Conservation (phyloP, 2,329 filamentous ascomycete species). For the Aureobasidium zeae region DNA sequence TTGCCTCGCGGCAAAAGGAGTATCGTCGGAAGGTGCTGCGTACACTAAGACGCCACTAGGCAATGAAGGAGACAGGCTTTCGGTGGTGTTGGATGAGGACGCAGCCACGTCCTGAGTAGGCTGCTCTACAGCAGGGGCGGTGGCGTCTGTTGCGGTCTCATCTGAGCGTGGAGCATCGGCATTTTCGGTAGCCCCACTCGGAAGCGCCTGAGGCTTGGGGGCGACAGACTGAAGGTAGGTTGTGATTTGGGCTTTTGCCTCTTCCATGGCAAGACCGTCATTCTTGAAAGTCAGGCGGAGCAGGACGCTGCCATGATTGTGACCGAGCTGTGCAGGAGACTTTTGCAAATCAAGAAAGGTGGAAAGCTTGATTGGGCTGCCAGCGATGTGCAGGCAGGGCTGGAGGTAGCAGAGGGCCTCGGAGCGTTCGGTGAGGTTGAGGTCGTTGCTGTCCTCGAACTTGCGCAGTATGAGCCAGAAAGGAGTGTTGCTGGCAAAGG, state of each 20-base stretch:
- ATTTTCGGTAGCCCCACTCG: slow-evolving; percentile 21
- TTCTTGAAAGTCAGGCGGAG: slow-evolving; percentile 67
- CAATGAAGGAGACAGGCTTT: slow-evolving; percentile 4
- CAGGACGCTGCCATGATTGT: slow-evolving; percentile 73
- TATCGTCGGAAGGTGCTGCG: slow-evolving; percentile 63
- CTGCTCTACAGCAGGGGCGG: slow-evolving; percentile 19
- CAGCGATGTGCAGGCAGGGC: slow-evolving; percentile 76
- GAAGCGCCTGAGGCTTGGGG: slow-evolving; percentile 31
- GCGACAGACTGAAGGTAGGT: slow-evolving; percentile 42
- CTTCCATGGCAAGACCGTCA: slow-evolving; percentile 69
- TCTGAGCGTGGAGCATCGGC: slow-evolving; percentile 20
- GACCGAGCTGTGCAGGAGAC: slow-evolving; percentile 75
- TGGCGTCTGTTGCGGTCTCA: slow-evolving; percentile 20
- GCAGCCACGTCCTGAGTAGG: slow-evolving; percentile 20
- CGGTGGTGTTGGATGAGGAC: slow-evolving; percentile 21
- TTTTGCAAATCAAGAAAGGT: slow-evolving; percentile 79
- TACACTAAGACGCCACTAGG: slow-evolving; percentile 45
- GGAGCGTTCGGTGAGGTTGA: slow-evolving; percentile 76
- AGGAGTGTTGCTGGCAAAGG: slow-evolving; percentile 78
- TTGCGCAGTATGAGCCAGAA: slow-evolving; percentile 85
- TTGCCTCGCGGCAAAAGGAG: slow-evolving; percentile 61
- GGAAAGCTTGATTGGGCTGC: slow-evolving; percentile 60
- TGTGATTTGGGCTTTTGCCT: slow-evolving; percentile 74
- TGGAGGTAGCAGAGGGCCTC: slow-evolving; percentile 81
- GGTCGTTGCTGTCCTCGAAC: slow-evolving; percentile 61